Conservation (phyloP, 2,329 filamentous ascomycete species). For the Cercospora sp. region DNA sequence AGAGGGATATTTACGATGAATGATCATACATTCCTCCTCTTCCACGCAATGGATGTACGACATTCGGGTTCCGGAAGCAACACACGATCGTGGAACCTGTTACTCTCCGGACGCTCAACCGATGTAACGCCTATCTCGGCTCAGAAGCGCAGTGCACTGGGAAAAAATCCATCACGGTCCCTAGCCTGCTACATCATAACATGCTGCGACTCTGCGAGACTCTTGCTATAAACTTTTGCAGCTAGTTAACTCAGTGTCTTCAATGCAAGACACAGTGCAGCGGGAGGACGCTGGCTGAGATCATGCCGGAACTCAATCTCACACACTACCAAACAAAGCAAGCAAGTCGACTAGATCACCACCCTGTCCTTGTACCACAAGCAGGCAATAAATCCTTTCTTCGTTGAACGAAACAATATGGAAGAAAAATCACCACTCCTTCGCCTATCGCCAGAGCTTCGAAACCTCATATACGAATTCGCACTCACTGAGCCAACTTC, state of each 20-base stretch:
- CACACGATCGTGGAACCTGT: background rate
- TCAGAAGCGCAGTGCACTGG: background rate
- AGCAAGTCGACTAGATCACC: background rate
- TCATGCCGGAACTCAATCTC: constrained; percentile 15
- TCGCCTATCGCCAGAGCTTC: constrained; percentile 18
- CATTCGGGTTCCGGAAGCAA: background rate
- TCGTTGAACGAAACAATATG: background rate
- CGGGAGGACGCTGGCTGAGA: constrained; percentile 3
- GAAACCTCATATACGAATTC: constrained; percentile 23
- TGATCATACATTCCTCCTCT: background rate
- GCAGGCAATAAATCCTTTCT: background rate
- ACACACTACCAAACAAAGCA: background rate
- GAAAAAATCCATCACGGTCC: background rate
- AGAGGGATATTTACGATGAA: constrained; percentile 6
- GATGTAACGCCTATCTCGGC: background rate
- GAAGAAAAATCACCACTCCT: constrained; percentile 14
- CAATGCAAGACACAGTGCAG: background rate
- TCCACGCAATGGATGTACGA: background rate
- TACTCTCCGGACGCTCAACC: background rate
- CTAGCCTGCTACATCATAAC: background rate
- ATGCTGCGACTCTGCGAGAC: background rate
- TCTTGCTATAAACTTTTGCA: background rate
- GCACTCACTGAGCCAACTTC: background rate
- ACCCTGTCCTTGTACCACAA: background rate
- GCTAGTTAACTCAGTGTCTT: background rate